Evolutionary conservation across 768 basidiomycete genomes (phyloP).

Genomic region (Rhizopogon rudus): DNA sequence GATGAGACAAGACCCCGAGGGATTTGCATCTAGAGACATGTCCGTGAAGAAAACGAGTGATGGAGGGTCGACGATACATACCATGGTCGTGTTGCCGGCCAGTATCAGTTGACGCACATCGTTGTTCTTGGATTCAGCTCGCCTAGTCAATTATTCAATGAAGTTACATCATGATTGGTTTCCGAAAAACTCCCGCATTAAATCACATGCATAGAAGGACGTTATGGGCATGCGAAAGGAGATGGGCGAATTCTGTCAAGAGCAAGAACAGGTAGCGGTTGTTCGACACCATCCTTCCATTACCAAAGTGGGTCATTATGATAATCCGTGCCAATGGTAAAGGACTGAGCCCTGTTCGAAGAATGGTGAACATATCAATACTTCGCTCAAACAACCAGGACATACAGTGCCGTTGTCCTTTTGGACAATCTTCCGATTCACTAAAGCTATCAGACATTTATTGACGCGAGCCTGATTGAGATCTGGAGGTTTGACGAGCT

Average conservation of each 20-base stretch:
- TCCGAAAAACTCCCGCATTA: neutral
- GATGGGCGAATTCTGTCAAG: neutral
- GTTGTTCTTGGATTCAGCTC: neutral
- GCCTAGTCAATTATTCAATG: too few relatives aligned
- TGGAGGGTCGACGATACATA: neutral
- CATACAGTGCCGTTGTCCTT: slow-evolving; percentile 67
- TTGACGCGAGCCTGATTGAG: slow-evolving; percentile 89
- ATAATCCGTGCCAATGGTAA: slow-evolving; percentile 64
- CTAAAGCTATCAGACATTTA: slow-evolving; percentile 88
- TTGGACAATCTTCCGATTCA: slow-evolving; percentile 77
- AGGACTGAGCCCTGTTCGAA: slow-evolving; percentile 52
- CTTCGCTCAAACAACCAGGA: neutral
- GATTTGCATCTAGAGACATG: slow-evolving; percentile 8
- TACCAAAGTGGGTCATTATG: slow-evolving; percentile 11
- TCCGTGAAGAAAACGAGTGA: slow-evolving; percentile 1
- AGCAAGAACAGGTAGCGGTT: neutral
- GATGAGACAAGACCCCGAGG: slow-evolving; percentile 8
- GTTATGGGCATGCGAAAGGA: too few relatives aligned
- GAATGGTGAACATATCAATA: neutral
- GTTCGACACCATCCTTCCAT: neutral
- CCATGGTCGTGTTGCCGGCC: neutral
- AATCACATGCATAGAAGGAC: too few relatives aligned
- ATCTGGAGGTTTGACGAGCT: slow-evolving; percentile 74
- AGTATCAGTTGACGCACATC: neutral
- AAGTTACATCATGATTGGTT: neutral